phyloP scores from a whole-genome alignment of 345 rosid genomes.

The Rhodamnia rubescens region DNA sequence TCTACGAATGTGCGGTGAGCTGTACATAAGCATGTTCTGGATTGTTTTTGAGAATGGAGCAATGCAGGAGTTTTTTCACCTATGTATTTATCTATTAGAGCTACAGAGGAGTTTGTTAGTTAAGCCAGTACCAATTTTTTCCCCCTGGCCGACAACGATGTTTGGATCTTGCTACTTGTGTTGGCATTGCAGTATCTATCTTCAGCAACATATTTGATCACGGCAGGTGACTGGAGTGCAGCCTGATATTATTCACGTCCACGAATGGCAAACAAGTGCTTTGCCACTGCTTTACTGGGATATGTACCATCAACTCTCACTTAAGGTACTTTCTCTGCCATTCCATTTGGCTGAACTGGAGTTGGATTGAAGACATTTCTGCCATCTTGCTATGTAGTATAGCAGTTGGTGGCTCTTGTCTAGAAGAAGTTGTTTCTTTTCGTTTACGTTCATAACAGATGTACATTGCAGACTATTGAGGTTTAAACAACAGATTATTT shows the following conservation, averaged over 20 bases:
- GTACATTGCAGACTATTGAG: not conserved
- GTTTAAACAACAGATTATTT: not conserved
- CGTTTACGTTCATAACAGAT: not conserved
- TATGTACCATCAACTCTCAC: constrained; percentile 37
- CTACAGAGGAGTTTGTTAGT: not conserved
- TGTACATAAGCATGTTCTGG: not conserved
- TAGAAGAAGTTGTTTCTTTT: not conserved
- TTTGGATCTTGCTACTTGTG: not conserved
- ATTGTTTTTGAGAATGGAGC: not conserved
- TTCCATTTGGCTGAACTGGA: not conserved
- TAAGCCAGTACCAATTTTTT: not conserved
- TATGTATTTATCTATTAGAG: not conserved
- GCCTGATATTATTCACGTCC: constrained; percentile 51
- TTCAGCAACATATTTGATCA: not conserved
- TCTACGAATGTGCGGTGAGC: not conserved
- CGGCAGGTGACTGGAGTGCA: constrained; percentile 37
- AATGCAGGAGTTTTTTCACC: not conserved
- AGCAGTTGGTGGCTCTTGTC: not conserved
- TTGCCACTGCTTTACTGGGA: constrained; percentile 56
- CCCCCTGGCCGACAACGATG: not conserved
- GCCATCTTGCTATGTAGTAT: not conserved
- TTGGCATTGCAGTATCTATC: not conserved
- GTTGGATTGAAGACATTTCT: not conserved
- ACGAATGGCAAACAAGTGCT: constrained; percentile 54
- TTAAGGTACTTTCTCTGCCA: constrained; percentile 18